These are phyloP conservation scores for Tremellales sp. DNA, from an alignment of 1,284 basidiomycete genomes.

Conservation along the genomic window DNA sequence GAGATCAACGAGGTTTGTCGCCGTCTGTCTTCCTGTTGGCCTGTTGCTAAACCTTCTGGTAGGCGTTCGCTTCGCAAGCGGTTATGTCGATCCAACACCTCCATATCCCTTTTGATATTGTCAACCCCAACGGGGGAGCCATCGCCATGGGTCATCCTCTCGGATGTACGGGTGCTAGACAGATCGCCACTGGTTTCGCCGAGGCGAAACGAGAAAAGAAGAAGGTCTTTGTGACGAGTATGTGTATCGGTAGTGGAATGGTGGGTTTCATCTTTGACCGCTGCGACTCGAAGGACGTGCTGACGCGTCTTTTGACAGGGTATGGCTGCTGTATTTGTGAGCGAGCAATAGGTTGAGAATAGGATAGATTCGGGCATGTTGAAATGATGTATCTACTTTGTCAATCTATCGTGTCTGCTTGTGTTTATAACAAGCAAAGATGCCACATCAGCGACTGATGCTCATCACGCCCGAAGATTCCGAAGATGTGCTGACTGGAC, in stretches of 20 bases:
- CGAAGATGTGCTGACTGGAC: no score
- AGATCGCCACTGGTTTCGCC: slow-evolving; percentile 80
- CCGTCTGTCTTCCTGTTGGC: background rate
- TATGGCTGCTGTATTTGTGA: slow-evolving; percentile 52
- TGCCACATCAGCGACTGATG: no score
- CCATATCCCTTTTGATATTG: slow-evolving; percentile 68
- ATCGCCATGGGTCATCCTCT: slow-evolving; percentile 69
- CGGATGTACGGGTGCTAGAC: slow-evolving; percentile 81
- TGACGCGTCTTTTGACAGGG: slow-evolving; percentile 34
- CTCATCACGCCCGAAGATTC: no score
- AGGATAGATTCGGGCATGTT: no score
- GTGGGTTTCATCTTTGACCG: slow-evolving; percentile 53
- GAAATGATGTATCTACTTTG: no score
- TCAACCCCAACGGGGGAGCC: slow-evolving; percentile 86
- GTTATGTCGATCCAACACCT: slow-evolving; percentile 75
- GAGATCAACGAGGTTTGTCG: slow-evolving; percentile 69
- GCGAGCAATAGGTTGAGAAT: slow-evolving; percentile 46
- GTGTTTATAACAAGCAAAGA: no score
- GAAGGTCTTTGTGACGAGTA: slow-evolving; percentile 85
- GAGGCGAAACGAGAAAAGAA: slow-evolving; percentile 72
- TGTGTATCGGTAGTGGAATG: slow-evolving; percentile 96
- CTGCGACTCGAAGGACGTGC: background rate
- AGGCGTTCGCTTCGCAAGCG: slow-evolving; percentile 80
- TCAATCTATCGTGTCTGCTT: no score
- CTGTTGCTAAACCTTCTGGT: background rate